Evolutionary conservation across 75 land plant genomes (phyloP), one percentile per base, ranked within the genome.

Genomic region (Pinus tabuliformis): DNA sequence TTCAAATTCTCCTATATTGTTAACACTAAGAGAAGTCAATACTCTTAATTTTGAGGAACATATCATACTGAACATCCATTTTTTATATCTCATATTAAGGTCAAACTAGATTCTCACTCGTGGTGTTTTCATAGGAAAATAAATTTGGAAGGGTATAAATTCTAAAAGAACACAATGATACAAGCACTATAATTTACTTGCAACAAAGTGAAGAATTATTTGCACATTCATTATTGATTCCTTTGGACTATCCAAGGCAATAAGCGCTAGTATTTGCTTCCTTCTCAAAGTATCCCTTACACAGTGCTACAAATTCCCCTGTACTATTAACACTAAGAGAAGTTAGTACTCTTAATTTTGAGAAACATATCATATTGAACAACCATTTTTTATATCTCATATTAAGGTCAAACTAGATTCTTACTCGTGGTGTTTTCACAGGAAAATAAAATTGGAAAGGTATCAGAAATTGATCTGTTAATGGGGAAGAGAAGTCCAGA

Each of bases 151-250:
- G 26, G 26, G 26, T 26, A 26, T 13, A 70, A 49, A 73, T 57
- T 45, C 3, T 16, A 60, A 42, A 33, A 22, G 3, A 56, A 37
- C 54, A 64, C 28, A 3, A 37, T 20, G n/a, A 30, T n/a, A 28
- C 2, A 74, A 49, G 18, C 1, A 57, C 42, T 14, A 11, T 57
- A 60, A 70, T 24, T 15, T 22, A 21, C 5, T n/a, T 28, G 58
- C 22, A 37, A 26, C 14, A 58, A 72, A 62, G 24, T 22, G 26
- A 52, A 30, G 62, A 5, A 22, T 13, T 79, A 93, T 94, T 89
- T 68, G 68, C 58, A 92, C 86, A 70, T 95, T 93, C 76, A 97
- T 79, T 20, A 97, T 90, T 13, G 99, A 92, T 65, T 97, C 95
- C 60, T 88, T 71, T 4, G 89, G 82, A 61, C 88, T 95, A 80